These are phyloP conservation scores for Takakia lepidozioides DNA, from an alignment of 225 moss, liverwort and hornwort species.

Conservation along the genomic window DNA sequence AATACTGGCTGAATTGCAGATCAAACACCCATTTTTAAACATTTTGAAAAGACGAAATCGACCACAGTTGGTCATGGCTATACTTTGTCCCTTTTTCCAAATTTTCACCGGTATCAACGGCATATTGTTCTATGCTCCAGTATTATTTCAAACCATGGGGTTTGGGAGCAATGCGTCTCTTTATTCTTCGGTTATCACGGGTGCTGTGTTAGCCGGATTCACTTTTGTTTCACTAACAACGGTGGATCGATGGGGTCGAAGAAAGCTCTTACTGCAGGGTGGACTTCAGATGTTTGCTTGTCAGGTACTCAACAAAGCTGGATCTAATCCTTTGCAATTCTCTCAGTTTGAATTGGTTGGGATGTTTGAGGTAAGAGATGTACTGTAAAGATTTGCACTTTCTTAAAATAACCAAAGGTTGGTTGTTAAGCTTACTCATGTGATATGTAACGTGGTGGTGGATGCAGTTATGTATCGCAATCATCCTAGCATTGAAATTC, in stretches of 20 bases:
- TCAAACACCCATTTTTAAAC: background rate
- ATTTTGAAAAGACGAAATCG: slow-evolving; percentile 5
- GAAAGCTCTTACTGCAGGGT: slow-evolving; percentile 7
- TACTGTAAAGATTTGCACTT: too few relatives aligned
- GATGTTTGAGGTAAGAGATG: background rate
- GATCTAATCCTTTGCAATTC: too few relatives aligned
- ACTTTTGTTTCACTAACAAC: slow-evolving; percentile 7
- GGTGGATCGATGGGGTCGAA: slow-evolving; percentile 19
- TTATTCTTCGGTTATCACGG: slow-evolving; percentile 12
- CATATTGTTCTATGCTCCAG: slow-evolving; percentile 11
- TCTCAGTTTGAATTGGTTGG: too few relatives aligned
- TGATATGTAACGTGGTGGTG: too few relatives aligned
- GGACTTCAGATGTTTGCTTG: slow-evolving; percentile 26
- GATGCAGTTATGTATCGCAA: slow-evolving; percentile 12
- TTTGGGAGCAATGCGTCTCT: slow-evolving; percentile 9
- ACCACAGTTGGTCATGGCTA: slow-evolving; percentile 16
- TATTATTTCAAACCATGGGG: slow-evolving; percentile 10
- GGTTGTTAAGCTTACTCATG: too few relatives aligned
- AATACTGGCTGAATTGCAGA: too few relatives aligned
- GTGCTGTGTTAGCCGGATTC: slow-evolving; percentile 1
- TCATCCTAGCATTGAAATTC: slow-evolving; percentile 9
- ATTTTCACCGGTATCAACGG: slow-evolving; percentile 15
- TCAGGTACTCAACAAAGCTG: background rate
- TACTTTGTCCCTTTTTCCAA: slow-evolving; percentile 15
- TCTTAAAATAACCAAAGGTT: too few relatives aligned